Evolutionary conservation across 257 asterid genomes (phyloP), one percentile per base, ranked within the genome.

Genomic region (Scutellaria baicalensis): DNA sequence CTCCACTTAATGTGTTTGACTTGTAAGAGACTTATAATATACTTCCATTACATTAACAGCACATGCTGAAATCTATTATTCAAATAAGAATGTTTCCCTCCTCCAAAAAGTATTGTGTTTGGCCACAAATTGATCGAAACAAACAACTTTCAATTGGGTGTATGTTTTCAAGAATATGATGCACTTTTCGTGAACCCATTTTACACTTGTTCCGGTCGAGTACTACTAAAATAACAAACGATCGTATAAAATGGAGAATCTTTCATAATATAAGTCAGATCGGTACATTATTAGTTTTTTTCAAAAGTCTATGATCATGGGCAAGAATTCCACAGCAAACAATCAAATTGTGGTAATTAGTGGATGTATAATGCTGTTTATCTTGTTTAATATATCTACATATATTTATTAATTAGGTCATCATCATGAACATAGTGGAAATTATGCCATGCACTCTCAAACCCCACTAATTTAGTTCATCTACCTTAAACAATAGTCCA

Each of bases 341-440:
- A 66, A 65, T 45, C n/a, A 31, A 50, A 33, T 52, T 57, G 58
- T 12, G 40, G 23, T 4, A 20, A 57, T 43, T 2, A 80, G 76
- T 80, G 84, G 83, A 77, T 45, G 69, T 48, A 42, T 68, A 8
- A 39, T 61, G 58, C 44, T 49, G 56, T 63, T 77, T 61, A 56
- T 27, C 33, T 27, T 27, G 33, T 27, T 27, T 27, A 27, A 27
- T 27, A 27, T 27, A 27, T 27, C 33, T 2, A 27, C 33, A 27
- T 27, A 27, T 5, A 27, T 27, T 27, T 2, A 27, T 27, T 27
- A 27, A 81, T 68, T 77, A 72, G 68, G 69, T 68, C 76, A 58
- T n/a, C n/a, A n/a, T 73, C 82, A 75, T 27, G 65, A 70, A 38
- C 76, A 68, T 78, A 85, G 91, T 89, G 96, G 90, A 47, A 65